Evolutionary conservation across 371 early-diverging fungal genomes (phyloP).

Genomic region (Coemansia sp.): DNA sequence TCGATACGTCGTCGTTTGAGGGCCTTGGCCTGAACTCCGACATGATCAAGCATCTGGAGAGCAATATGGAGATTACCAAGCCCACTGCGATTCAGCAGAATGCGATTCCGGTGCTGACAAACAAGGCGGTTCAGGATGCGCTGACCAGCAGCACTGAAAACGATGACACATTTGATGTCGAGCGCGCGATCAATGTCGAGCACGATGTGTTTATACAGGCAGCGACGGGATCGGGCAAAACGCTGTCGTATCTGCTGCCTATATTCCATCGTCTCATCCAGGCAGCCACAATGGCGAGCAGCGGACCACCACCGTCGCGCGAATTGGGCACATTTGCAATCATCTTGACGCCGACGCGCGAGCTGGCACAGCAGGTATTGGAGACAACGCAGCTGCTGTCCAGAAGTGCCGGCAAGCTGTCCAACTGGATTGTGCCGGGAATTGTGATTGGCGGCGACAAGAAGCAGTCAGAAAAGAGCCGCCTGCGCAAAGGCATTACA

Average conservation of each 20-base stretch:
- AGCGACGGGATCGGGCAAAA: constrained; percentile 98
- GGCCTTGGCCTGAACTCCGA: constrained; percentile 74
- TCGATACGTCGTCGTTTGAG: constrained; percentile 59
- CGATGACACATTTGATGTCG: constrained; percentile 50
- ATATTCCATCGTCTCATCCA: constrained; percentile 72
- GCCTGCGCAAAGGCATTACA: constrained; percentile 89
- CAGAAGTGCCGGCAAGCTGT: constrained; percentile 42
- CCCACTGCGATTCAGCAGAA: constrained; percentile 96
- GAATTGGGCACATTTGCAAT: constrained; percentile 52
- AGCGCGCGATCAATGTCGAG: constrained; percentile 58
- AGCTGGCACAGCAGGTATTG: constrained; percentile 96
- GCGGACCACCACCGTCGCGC: constrained; percentile 44
- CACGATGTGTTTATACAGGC: constrained; percentile 95
- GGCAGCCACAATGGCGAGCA: constrained; percentile 28
- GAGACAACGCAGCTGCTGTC: constrained; percentile 72
- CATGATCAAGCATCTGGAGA: constrained; percentile 61
- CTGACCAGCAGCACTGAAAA: constrained; percentile 4
- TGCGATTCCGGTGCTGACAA: constrained; percentile 88
- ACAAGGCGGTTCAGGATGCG: constrained; percentile 45
- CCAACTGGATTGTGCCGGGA: constrained; percentile 95
- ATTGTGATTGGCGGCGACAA: constrained; percentile 91
- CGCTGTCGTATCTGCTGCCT: constrained; percentile 94
- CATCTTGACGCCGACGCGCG: constrained; percentile 92
- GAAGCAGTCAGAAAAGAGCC: constrained; percentile 88
- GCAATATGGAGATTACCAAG: constrained; percentile 64